Percentiles rank a stretch among this genome's conserved stretches.
Conservation (phyloP, 805 yeast genomes). For the Wickerhamomyces sydowiorum region DNA sequence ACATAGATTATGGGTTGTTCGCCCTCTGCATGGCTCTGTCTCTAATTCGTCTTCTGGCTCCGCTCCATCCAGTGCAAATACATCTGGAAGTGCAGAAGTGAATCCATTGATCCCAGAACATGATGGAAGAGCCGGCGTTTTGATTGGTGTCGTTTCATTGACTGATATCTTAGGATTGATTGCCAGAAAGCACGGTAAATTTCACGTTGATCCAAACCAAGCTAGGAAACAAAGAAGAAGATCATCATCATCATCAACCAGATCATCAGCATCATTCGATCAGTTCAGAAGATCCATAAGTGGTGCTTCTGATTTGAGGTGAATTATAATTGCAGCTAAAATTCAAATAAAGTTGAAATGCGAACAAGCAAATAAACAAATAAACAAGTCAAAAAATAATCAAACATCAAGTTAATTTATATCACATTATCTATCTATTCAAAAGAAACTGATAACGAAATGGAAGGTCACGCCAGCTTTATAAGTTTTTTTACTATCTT, state of each 20-base stretch:
- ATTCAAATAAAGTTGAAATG: no score
- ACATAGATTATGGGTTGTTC: slow-evolving; percentile 84
- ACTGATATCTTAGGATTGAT: slow-evolving; percentile 84
- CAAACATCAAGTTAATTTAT: no score
- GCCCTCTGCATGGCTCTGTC: slow-evolving; percentile 36
- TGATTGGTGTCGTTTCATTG: slow-evolving; percentile 86
- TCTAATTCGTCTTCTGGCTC: slow-evolving; percentile 15
- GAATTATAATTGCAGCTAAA: neutral
- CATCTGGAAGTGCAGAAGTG: slow-evolving; percentile 19
- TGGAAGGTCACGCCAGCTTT: no score
- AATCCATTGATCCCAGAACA: slow-evolving; percentile 28
- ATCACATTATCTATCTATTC: no score
- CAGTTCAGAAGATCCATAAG: slow-evolving; percentile 38
- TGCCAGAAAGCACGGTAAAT: slow-evolving; percentile 67
- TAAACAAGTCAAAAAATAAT: neutral
- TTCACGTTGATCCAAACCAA: slow-evolving; percentile 66
- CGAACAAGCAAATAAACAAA: neutral
- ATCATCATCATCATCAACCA: slow-evolving; percentile 27
- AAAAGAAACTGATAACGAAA: no score
- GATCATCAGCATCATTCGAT: slow-evolving; percentile 26
- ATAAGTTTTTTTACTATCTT: no score
- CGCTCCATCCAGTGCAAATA: slow-evolving; percentile 13
- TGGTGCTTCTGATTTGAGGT: slow-evolving; percentile 28
- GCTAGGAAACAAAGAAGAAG: slow-evolving; percentile 89
- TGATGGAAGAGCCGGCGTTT: slow-evolving; percentile 65